Evolutionary conservation across 257 asterid genomes (phyloP).

Genomic region (Solanum appendiculatum): DNA sequence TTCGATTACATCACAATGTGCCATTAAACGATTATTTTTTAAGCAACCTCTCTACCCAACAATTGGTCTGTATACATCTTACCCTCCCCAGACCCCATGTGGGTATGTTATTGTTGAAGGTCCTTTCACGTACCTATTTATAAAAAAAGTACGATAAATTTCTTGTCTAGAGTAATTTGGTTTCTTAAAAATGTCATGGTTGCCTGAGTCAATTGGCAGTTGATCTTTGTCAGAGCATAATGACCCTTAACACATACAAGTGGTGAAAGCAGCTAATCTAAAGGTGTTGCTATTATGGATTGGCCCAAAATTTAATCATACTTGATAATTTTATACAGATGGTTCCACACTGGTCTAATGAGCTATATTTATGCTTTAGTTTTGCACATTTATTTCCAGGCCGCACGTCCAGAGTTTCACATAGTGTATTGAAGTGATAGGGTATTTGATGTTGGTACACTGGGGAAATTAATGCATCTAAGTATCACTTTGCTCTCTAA

Average conservation of each 20-base stretch:
- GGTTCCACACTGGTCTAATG: background rate
- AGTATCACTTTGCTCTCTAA: background rate
- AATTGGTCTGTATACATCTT: background rate
- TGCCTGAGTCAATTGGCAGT: background rate
- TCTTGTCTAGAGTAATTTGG: background rate
- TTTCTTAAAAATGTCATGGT: background rate
- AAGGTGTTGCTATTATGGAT: background rate
- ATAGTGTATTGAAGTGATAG: background rate
- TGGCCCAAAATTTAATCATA: background rate
- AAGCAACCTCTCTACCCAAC: background rate
- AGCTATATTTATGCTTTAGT: background rate
- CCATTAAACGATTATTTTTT: constrained; percentile 10
- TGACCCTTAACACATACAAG: background rate
- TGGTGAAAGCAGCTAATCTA: background rate
- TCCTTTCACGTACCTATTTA: background rate
- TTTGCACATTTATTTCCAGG: background rate
- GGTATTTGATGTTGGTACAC: background rate
- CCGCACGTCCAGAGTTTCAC: background rate
- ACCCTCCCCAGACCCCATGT: background rate
- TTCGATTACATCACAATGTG: constrained; percentile 20
- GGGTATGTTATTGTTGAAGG: background rate
- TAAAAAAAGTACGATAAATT: background rate
- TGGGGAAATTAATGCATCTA: background rate
- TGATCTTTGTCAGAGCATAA: background rate
- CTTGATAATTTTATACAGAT: background rate